Base-by-base conservation (phyloP, 148 eudicot genomes). In the Limonium bicolor region DNA sequence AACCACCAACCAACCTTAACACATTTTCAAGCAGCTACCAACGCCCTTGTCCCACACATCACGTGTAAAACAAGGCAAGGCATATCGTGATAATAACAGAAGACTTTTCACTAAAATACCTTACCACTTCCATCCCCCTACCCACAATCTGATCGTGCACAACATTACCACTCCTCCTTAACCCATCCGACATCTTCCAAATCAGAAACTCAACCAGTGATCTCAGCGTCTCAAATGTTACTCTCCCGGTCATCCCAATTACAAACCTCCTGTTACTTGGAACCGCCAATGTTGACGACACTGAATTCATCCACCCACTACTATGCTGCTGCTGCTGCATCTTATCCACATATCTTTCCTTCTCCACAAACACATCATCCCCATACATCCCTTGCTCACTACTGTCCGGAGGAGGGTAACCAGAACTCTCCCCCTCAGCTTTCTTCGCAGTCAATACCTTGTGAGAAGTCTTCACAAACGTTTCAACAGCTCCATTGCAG, bases 401-500 rank as follows among this genome's bases (percentile, higher is more conserved):
- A 12, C 46, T 28, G 14, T 41, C 25, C n/a, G 27, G 6, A 11
- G 1, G 19, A 36, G 27, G 25, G 6, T 15, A 63, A 21, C 69
- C 50, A n/a, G 95, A 58, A 3, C 69, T 50, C 39, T 33, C 59
- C 24, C 67, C 59, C 53, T 56, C 23, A 27, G 38, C 46, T 3
- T 1, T 9, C 23, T 18, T 45, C 12, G 17, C 11, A 26, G 75
- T 66, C 54, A 73, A 19, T 31, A 71, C 82, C 28, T 78, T 62
- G 56, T 90, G 71, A 29, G 99, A 78, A 2, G 94, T 81, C 65
- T 55, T 72, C 26, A 92, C 69, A 20, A 72, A 58, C 9, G 95
- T 81, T 41, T 85, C 90, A 21, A 81, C 69, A 2, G 90, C 86
- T 6, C 86, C 78, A 48, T 74, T 81, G 48, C 95, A 78, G 3